Base-by-base conservation (phyloP, 306 rosid species). In the Malus orientalis region DNA sequence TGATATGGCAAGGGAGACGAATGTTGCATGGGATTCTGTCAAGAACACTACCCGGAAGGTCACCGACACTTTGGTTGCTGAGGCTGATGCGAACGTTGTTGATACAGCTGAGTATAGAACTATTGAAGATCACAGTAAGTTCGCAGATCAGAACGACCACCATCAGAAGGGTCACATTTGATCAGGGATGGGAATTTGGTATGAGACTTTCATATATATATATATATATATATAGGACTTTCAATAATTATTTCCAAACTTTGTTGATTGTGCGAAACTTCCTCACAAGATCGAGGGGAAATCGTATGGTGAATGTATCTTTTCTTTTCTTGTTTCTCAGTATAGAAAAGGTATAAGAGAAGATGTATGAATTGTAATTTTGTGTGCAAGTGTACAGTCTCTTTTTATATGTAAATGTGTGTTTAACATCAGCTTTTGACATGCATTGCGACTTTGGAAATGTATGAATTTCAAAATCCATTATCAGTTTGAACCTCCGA, bases 21-120 rank as follows among this genome's bases (percentile, higher is more conserved):
- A 88, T 13, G 86, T 65, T 32, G 92, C 93, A 12, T 90, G 81
- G 83, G 91, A 88, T 51, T 81, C 86, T n/a, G 18, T 86, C 22
- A 81, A 83, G 49, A 81, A 85, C 8, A 77, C 62, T 0, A 54
- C 79, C 11, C 72, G 74, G 67, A 76, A 47, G 4, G 73, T 86
- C 2, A 47, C 53, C 18, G 89, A 86, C 70, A 84, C 88, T 4
- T 77, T 82, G 4, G 82, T 81, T 0, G 89, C 89, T 5, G 87
- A 81, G n/a, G 97, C 93, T 60, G 86, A 92, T 44, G 85, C 75
- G 49, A 84, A 83, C 57, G 80, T 90, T 69, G 77, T 90, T 38
- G 93, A 92, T 79, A 90, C 97, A 0, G 70, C 19, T 7, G 97
- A 92, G 76, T 90, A 83, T 7, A 83, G 93, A 80, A 70, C 84